A percentile compares a stretch with the other conserved stretches of the same genome.
These are phyloP conservation scores for Pichia heedii DNA, from an alignment of 805 yeast species.

Conservation along the genomic window DNA sequence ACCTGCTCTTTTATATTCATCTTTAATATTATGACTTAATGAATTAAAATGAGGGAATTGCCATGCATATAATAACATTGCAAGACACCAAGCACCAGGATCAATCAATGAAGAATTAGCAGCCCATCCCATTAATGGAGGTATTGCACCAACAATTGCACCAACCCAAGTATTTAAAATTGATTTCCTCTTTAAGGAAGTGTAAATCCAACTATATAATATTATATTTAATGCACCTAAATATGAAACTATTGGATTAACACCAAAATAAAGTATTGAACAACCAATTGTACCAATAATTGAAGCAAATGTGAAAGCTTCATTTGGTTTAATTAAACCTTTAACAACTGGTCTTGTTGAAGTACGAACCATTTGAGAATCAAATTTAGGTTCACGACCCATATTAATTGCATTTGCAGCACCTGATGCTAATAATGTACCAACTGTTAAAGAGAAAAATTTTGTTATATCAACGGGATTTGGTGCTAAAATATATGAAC, in stretches of 20 bases:
- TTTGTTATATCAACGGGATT: constrained; percentile 64
- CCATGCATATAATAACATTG: constrained; percentile 89
- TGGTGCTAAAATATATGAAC: constrained; percentile 91
- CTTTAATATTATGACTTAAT: constrained; percentile 76
- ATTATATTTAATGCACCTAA: constrained; percentile 77
- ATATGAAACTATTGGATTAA: constrained; percentile 73
- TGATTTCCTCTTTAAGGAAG: constrained; percentile 76
- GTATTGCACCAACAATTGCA: constrained; percentile 97
- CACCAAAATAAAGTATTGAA: constrained; percentile 62
- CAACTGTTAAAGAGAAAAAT: constrained; percentile 64
- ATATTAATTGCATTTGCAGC: constrained; percentile 95
- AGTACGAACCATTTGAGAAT: constrained; percentile 80
- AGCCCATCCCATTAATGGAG: constrained; percentile 99
- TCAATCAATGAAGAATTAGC: constrained; percentile 70
- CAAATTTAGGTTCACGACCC: constrained; percentile 93
- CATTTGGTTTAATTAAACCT: constrained; percentile 62
- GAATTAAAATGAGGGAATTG: constrained; percentile 98
- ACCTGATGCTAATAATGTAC: constrained; percentile 83
- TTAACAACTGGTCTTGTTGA: constrained; percentile 83
- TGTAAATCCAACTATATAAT: constrained; percentile 83
- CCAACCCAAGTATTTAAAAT: constrained; percentile 97
- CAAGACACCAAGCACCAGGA: constrained; percentile 94
- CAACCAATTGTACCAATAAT: constrained; percentile 65
- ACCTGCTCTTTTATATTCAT: constrained; percentile 87
- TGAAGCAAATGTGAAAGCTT: constrained; percentile 78